Percentiles rank a stretch among this genome's conserved stretches.
Conservation (phyloP, 805 yeast genomes). For the Candida sakaeoensis region DNA sequence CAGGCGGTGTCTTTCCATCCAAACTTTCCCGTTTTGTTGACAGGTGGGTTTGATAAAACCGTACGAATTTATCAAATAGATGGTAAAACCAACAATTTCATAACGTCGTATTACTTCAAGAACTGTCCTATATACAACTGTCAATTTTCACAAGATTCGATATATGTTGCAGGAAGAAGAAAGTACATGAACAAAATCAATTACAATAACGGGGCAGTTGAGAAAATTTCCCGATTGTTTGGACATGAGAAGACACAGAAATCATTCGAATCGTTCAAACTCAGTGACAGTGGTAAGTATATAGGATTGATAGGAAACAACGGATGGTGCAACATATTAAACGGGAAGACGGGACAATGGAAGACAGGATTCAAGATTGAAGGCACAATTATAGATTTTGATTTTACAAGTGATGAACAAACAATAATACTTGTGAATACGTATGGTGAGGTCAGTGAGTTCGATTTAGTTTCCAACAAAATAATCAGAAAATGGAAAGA, state of each 20-base stretch:
- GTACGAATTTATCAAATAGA: constrained; percentile 85
- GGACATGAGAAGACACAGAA: constrained; percentile 86
- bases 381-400: constrained; percentile 81
- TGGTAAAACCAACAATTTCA: constrained; percentile 76
- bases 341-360: constrained; percentile 82
- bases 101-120: constrained; percentile 75
- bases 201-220: constrained; percentile 62
- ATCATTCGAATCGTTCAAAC: constrained; percentile 80
- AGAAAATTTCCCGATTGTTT: constrained; percentile 82
- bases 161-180: constrained; percentile 89
- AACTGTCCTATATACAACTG: constrained; percentile 81
- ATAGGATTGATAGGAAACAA: constrained; percentile 77
- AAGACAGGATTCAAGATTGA: constrained; percentile 83
- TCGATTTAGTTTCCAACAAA: constrained; percentile 41
- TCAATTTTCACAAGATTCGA: constrained; percentile 53
- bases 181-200: constrained; percentile 92
- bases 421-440: constrained; percentile 58
- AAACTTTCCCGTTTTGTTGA: constrained; percentile 71
- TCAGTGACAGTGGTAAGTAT: constrained; percentile 68
- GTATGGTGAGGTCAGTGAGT: constrained; percentile 89
- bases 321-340: constrained; percentile 87
- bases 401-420: constrained; percentile 50
- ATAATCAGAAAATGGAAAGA: constrained; percentile 76
- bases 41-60: constrained; percentile 92
- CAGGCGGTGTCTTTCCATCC: constrained; percentile 86